Conservation (phyloP, 75 land plant genomes). For the Pinus tabuliformis region DNA sequence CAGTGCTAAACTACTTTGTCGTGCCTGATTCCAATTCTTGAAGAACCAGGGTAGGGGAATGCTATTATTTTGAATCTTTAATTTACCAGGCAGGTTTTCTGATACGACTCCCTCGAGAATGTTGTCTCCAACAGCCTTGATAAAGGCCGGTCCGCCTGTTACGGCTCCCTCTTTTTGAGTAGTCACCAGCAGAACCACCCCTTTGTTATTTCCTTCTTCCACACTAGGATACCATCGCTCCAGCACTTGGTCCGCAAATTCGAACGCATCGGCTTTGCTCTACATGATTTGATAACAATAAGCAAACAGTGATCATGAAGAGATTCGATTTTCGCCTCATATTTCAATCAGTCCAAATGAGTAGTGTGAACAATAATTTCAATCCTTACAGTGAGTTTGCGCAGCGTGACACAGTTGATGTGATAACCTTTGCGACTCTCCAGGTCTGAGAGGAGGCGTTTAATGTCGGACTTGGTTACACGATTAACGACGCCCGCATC, state of each 20-base stretch:
- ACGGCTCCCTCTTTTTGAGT: constrained; percentile 98
- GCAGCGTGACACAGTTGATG: constrained; percentile 80
- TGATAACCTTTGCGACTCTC: constrained; percentile 78
- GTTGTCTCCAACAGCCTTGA: constrained; percentile 86
- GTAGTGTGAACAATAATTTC: no score
- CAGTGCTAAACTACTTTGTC: no score
- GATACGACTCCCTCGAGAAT: constrained; percentile 87
- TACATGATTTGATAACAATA: constrained; percentile 3
- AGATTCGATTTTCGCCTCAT: no score
- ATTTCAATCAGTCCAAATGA: no score
- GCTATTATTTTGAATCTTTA: no score
- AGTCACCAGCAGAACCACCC: constrained; percentile 88
- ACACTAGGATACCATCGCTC: constrained; percentile 97
- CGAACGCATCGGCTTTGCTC: constrained; percentile 97
- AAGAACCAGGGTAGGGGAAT: no score
- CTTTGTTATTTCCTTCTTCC: constrained; percentile 96
- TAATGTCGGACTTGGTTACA: constrained; percentile 87
- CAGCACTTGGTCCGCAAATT: constrained; percentile 87
- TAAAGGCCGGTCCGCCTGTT: constrained; percentile 90
- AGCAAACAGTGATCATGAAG: no score
- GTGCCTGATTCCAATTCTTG: no score
- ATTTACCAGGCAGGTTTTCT: constrained; percentile 87
- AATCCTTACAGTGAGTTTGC: constrained; percentile 85
- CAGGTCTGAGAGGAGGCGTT: constrained; percentile 74
- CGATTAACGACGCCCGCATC: constrained; percentile 91